phyloP scores from a whole-genome alignment of 2,329 filamentous ascomycete genomes.

The Hirsutella thompsonii region DNA sequence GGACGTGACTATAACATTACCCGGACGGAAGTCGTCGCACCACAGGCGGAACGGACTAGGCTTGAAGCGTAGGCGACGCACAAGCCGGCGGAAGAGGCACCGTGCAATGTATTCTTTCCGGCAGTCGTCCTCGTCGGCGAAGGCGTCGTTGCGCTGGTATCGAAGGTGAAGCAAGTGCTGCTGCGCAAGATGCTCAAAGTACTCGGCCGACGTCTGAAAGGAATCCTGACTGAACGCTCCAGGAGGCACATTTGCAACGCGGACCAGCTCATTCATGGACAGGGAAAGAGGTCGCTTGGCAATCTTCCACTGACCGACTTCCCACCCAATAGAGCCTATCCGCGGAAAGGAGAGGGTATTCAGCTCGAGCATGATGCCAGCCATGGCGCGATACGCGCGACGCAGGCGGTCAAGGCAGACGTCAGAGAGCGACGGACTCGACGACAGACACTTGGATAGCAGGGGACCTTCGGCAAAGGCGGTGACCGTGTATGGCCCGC shows the following conservation, averaged over 20 bases:
- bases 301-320: not conserved
- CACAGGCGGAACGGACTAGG: slow-evolving; percentile 12
- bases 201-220: slow-evolving; percentile 9
- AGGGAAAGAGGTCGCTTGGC: not conserved
- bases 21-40: slow-evolving; percentile 17
- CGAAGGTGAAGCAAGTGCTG: slow-evolving; percentile 22
- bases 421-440: not conserved
- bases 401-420: not conserved
- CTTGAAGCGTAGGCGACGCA: slow-evolving; percentile 8
- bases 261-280: slow-evolving; percentile 1
- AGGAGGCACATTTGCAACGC: not conserved
- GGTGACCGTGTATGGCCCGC: not conserved
- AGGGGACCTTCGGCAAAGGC: not conserved
- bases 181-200: slow-evolving; percentile 21
- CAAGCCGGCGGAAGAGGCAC: slow-evolving; percentile 20
- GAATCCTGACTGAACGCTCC: not conserved
- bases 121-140: slow-evolving; percentile 21
- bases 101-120: slow-evolving; percentile 24
- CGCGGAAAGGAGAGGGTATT: not conserved
- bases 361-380: not conserved
- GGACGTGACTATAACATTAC: slow-evolving; percentile 18
- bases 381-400: slow-evolving; percentile 1
- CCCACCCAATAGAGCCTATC: not conserved
- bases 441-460: not conserved
- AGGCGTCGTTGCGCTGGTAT: slow-evolving; percentile 25